These are phyloP conservation scores for Narthecium ossifragum DNA, from an alignment of 106 monocot species.

Conservation along the genomic window DNA sequence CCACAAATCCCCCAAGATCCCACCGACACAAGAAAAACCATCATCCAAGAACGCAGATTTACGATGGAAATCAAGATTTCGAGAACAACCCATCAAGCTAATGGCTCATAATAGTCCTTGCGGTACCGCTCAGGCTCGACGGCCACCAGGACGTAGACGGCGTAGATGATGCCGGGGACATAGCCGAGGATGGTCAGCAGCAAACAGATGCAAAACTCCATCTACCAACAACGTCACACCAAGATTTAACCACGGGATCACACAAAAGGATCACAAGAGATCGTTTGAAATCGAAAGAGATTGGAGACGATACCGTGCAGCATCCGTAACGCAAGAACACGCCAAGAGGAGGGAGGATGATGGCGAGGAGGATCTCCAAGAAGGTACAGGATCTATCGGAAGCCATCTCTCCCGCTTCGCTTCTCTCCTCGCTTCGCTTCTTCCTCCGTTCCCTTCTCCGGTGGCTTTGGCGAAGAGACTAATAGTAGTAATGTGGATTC, in stretches of 20 bases:
- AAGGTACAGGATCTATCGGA: neutral
- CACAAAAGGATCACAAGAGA: neutral
- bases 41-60: neutral
- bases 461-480: neutral
- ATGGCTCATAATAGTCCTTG: conserved; percentile 14
- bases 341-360: conserved; percentile 7
- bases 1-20: neutral
- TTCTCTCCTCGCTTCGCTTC: neutral
- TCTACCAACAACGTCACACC: conserved; percentile 5
- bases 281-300: neutral
- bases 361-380: conserved; percentile 5
- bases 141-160: conserved; percentile 39
- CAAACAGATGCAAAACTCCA: conserved; percentile 51
- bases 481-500: neutral
- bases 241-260: neutral
- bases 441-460: neutral
- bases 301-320: neutral
- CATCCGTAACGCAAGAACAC: conserved; percentile 9
- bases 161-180: conserved; percentile 45
- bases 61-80: neutral
- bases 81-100: neutral
- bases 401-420: neutral
- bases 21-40: neutral
- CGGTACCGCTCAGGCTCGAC: conserved; percentile 18
- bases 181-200: conserved; percentile 50